Base-by-base conservation (phyloP, 2,329 filamentous ascomycete species). In the Neospermospora avenae region DNA sequence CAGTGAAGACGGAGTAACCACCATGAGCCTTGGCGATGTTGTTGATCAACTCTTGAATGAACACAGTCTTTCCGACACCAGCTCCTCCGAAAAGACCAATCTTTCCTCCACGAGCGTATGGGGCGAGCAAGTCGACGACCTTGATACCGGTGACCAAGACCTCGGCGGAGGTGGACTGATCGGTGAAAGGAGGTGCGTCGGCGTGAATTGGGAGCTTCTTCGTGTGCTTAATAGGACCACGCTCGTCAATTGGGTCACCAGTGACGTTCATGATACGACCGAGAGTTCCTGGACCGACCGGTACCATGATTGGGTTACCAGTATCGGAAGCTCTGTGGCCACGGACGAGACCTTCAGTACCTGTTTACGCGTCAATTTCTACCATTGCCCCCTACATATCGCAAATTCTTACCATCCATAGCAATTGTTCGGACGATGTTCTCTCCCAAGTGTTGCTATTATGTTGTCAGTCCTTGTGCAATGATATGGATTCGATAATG, bases 1-100 rank as follows among this genome's bases (percentile, higher is more conserved):
- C 95, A 77, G 92, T 96, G 89, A 99, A 99, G 78, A 99, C 95
- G 71, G 95, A 99, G 90, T 96, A 99, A 96, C 95, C 95, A 96
- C 95, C 95, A 85, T 99, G 95, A 73, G 95, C 95, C 88, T 98
- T 98, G 82, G 95, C 95, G 77, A 99, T 98, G 89, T 99, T 99
- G 92, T 99, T 99, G 84, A 99, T 99, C 77, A 99, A 84, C 84
- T 99, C 95, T 87, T 99, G 95, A 80, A 99, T 99, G 86, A 98
- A 99, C 78, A 99, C 95, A 78, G 95, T 99, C 90, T 99, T 99
- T 81, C 95, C 95, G 85, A 99, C 95, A 96, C 95, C 95, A 74
- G 95, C 95, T 93, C 95, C 95, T 83, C 95, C 95, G 84, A 99
- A 99, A 73, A 99, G 92, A 91, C 95, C 95, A 86, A 99, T 99